Conservation (phyloP, 176 grass and related monocot genomes). For the Olyra latifolia region DNA sequence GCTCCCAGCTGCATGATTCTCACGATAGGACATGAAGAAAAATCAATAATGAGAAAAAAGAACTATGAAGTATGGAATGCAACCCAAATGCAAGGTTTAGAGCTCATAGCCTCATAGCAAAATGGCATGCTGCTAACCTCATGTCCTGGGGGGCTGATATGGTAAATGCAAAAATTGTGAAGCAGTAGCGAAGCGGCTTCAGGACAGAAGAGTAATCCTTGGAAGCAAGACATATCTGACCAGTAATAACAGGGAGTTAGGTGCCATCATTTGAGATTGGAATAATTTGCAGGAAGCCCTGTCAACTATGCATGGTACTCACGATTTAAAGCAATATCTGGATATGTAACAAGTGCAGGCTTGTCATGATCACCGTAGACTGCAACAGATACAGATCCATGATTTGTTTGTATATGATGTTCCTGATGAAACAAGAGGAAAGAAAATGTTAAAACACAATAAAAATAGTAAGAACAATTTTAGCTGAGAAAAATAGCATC, state of each 20-base stretch:
- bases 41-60: conserved; percentile 34
- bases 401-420: conserved; percentile 83
- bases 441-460: neutral
- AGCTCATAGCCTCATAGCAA: conserved; percentile 6
- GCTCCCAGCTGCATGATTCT: conserved; percentile 82
- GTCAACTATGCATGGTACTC: conserved; percentile 29
- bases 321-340: conserved; percentile 93
- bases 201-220: conserved; percentile 96
- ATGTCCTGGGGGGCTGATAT: conserved; percentile 98
- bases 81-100: neutral
- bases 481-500: conserved; percentile 1
- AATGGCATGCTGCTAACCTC: conserved; percentile 63
- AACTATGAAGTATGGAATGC: neutral
- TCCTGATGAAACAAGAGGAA: conserved; percentile 61
- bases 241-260: conserved; percentile 18
- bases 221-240: conserved; percentile 97
- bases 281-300: neutral
- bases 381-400: conserved; percentile 87
- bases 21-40: conserved; percentile 37
- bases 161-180: conserved; percentile 98
- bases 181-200: conserved; percentile 91
- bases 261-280: conserved; percentile 1
- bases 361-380: conserved; percentile 94
- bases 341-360: conserved; percentile 97
- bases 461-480: neutral